Base-by-base conservation (phyloP, 805 yeast species). In the Blastobotrys parvus region DNA sequence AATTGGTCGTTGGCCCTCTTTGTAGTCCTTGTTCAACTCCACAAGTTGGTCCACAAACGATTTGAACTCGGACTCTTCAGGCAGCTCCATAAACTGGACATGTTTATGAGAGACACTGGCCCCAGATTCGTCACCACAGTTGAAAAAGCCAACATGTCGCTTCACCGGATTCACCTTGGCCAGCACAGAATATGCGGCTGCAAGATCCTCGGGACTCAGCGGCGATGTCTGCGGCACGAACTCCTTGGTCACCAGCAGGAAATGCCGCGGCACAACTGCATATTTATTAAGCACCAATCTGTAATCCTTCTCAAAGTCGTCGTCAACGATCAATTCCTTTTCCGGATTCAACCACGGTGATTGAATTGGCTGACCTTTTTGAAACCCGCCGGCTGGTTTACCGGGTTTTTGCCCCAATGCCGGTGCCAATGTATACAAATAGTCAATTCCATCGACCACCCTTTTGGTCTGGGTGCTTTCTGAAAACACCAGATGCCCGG, bases 41-140 rank as follows among this genome's bases (percentile, higher is more conserved):
- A 47, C 38, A 7, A 50, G 44, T 30, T 45, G 41, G 30, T 49
- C 57, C 18, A 51, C 50, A 31, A 51, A 55, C 4, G 83, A 74
- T 1, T 61, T 62, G 58, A 78, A 80, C 18, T 69, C 64, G 21
- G 22, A 17, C 30, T 23, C 39, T 5, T 64, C 59, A 1, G 95
- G 94, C 35, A 84, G 66, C 35, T 77, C 70, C 72, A 90, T 68
- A 62, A 89, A 79, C 63, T 92, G 98, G 49, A 92, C 63, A 63
- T 90, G 98, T 59, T 85, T 87, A 65, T 90, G 98, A 38, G 84
- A 81, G 56, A 88, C 92, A 0, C 96, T 87, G n/a, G 95, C 95
- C 1, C 97, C 98, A 48, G 94, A 78, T 52, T 77, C 72, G 16
- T 79, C 77, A 5, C 98, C 98, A 57, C 86, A 79, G 62, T 90